Evolutionary conservation across 371 early-diverging fungal genomes (phyloP).

Genomic region (Haplosporangium sp.): DNA sequence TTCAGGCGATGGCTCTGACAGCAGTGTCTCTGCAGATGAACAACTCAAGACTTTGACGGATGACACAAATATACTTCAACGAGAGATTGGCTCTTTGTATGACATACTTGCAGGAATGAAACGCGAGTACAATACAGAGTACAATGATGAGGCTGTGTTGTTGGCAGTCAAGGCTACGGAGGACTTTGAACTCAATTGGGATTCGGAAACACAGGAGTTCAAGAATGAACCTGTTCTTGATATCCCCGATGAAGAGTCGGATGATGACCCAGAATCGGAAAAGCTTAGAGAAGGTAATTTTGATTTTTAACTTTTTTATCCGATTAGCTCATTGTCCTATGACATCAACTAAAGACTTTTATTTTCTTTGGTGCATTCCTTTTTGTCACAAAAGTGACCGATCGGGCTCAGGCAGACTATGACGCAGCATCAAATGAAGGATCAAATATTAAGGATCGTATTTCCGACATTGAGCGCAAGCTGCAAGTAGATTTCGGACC

Average conservation of each 20-base stretch:
- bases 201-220: conserved; percentile 25
- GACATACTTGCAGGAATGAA: conserved; percentile 31
- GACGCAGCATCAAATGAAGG: conserved; percentile 60
- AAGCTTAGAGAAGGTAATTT: conserved; percentile 26
- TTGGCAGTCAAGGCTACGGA: conserved; percentile 31
- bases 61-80: conserved; percentile 21
- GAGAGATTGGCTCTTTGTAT: conserved; percentile 30
- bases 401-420: conserved; percentile 54
- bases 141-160: conserved; percentile 48
- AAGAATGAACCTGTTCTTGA: conserved; percentile 13
- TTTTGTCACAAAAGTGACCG: conserved; percentile 29
- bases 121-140: conserved; percentile 44
- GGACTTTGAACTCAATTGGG: conserved; percentile 32
- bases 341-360: too few species aligned
- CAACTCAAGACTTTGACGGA: conserved; percentile 15
- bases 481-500: conserved; percentile 71
- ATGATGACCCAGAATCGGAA: conserved; percentile 26
- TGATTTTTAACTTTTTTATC: not conserved
- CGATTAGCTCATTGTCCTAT: too few species aligned
- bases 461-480: conserved; percentile 59
- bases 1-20: not conserved
- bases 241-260: conserved; percentile 30
- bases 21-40: conserved; percentile 1
- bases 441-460: conserved; percentile 46
- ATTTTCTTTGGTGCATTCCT: too few species aligned